These are phyloP conservation scores for Acrodontium crateriforme DNA, from an alignment of 2,329 filamentous ascomycete genomes.

Conservation along the genomic window DNA sequence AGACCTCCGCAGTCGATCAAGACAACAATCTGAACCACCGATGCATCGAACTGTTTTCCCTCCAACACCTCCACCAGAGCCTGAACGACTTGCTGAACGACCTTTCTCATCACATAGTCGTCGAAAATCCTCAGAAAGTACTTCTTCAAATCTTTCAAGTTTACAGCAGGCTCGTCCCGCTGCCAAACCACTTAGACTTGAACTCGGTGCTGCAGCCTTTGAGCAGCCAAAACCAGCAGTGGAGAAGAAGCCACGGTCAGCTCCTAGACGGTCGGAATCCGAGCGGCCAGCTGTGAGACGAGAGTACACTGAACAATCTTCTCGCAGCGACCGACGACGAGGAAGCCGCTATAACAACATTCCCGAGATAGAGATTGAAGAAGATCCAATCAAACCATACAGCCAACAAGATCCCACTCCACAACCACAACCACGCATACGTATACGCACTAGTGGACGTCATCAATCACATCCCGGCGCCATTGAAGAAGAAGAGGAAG, in stretches of 20 bases:
- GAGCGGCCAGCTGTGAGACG: constrained; percentile 27
- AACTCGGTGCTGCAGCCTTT: constrained; percentile 36
- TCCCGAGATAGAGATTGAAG: constrained; percentile 49
- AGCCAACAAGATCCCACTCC: constrained; percentile 7
- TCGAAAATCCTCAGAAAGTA: constrained; percentile 28
- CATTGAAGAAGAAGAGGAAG: constrained; percentile 69
- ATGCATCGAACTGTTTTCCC: constrained; percentile 73
- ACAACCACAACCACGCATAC: constrained; percentile 5
- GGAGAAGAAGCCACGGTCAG: constrained; percentile 21
- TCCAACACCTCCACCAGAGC: constrained; percentile 94
- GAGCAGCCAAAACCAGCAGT: constrained; percentile 18
- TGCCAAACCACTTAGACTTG: constrained; percentile 33
- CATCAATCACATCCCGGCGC: constrained; percentile 41
- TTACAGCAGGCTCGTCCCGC: constrained; percentile 27
- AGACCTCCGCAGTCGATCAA: constrained; percentile 57
- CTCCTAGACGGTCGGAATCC: constrained; percentile 28
- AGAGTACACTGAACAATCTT: constrained; percentile 18
- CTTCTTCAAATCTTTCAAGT: constrained; percentile 27
- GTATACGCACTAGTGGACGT: not conserved
- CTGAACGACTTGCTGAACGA: constrained; percentile 49
- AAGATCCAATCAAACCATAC: constrained; percentile 24
- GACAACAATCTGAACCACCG: constrained; percentile 76
- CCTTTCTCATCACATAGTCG: constrained; percentile 14
- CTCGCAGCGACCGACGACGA: not conserved
- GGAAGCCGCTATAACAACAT: constrained; percentile 41